Conservation (phyloP, 1,284 basidiomycete species). For the Tilletia indica region DNA sequence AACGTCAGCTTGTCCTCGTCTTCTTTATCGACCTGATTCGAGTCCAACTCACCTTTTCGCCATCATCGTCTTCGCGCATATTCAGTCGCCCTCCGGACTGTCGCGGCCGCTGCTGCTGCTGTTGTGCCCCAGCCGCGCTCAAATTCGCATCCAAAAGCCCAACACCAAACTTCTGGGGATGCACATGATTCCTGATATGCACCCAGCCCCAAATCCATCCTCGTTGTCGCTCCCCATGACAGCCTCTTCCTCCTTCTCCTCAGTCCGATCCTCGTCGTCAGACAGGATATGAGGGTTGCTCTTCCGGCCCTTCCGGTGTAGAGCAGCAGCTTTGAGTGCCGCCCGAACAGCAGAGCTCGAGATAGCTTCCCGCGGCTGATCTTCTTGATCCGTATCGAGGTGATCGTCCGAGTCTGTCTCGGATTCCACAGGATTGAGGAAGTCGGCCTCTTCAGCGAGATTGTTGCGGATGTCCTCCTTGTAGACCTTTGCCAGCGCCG, state of each 20-base stretch:
- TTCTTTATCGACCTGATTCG: neutral
- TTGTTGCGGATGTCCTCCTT: slow-evolving; percentile 14
- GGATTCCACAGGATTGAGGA: neutral
- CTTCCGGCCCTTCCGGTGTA: neutral
- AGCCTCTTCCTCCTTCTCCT: neutral
- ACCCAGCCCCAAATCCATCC: neutral
- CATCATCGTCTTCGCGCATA: neutral
- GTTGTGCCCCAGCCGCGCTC: too few relatives aligned
- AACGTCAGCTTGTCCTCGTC: neutral
- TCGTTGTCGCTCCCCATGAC: neutral
- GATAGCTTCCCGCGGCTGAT: too few relatives aligned
- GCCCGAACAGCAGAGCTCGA: neutral
- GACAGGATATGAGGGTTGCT: neutral
- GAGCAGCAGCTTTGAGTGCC: neutral
- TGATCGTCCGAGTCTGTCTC: neutral
- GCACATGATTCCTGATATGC: neutral
- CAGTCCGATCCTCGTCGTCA: neutral
- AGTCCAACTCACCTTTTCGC: neutral
- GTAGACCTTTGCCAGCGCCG: slow-evolving; percentile 15
- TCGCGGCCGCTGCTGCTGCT: too few relatives aligned
- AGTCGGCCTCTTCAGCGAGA: slow-evolving; percentile 1
- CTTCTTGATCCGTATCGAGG: too few relatives aligned
- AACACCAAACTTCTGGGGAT: neutral
- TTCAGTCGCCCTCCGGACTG: neutral
- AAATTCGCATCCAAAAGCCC: too few relatives aligned